Evolutionary conservation across 768 basidiomycete species (phyloP).

Genomic region (Scleroderma citrinum): DNA sequence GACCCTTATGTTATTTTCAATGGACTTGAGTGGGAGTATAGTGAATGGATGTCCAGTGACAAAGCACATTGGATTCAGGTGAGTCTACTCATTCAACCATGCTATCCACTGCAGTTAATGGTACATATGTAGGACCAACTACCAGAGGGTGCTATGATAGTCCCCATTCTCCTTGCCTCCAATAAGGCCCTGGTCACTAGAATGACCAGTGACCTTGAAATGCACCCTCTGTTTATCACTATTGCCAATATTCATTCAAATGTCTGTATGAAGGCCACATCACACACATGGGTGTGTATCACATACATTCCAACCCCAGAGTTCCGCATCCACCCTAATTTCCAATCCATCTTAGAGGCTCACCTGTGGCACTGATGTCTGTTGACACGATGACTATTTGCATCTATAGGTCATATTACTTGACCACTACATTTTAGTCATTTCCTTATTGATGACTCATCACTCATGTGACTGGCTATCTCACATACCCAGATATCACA

Average conservation of each 20-base stretch:
- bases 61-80: slow-evolving; percentile 1
- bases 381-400: too few relatives aligned
- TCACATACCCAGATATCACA: too few relatives aligned
- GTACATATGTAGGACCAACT: not conserved
- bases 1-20: not conserved
- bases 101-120: too few relatives aligned
- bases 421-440: too few relatives aligned
- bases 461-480: too few relatives aligned
- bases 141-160: slow-evolving; percentile 7
- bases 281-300: slow-evolving; percentile 1
- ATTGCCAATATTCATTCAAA: slow-evolving; percentile 8
- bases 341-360: not conserved
- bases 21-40: not conserved
- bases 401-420: too few relatives aligned
- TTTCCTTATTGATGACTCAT: too few relatives aligned
- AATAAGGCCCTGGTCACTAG: slow-evolving; percentile 13
- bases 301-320: not conserved
- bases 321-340: not conserved
- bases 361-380: not conserved
- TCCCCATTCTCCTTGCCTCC: slow-evolving; percentile 12
- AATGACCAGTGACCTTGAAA: not conserved
- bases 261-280: not conserved
- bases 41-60: not conserved
- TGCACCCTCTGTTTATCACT: slow-evolving; percentile 7
- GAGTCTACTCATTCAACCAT: not conserved